These are phyloP conservation scores for Pseudozyma sp. DNA, from an alignment of 1,284 basidiomycete genomes.

Conservation along the genomic window DNA sequence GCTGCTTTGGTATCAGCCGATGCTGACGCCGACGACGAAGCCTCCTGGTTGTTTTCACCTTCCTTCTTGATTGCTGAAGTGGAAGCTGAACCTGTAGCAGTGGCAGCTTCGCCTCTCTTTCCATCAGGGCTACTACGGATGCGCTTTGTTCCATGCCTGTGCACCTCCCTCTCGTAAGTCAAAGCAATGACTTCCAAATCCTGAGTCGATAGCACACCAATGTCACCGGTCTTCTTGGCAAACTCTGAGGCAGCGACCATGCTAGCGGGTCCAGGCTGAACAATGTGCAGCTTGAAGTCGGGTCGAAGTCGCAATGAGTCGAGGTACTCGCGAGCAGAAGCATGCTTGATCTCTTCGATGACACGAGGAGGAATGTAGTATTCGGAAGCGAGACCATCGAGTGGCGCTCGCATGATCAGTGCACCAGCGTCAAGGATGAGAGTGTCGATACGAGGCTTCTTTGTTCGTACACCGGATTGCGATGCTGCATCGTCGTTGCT, in stretches of 20 bases:
- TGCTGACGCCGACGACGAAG: conserved; percentile 13
- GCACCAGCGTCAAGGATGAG: conserved; percentile 67
- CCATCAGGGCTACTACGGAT: conserved; percentile 72
- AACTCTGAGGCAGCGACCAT: conserved; percentile 80
- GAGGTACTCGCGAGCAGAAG: conserved; percentile 61
- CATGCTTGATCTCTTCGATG: conserved; percentile 66
- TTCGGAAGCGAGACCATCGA: conserved; percentile 60
- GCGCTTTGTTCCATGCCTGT: conserved; percentile 72
- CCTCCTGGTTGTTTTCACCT: conserved; percentile 19
- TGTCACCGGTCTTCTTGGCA: conserved; percentile 97
- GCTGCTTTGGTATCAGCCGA: conserved; percentile 17
- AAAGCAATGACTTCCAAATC: conserved; percentile 93
- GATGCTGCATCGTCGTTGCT: conserved; percentile 8
- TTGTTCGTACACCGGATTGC: conserved; percentile 23
- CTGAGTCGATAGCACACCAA: conserved; percentile 87
- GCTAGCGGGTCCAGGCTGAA: conserved; percentile 61
- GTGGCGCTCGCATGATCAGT: conserved; percentile 61
- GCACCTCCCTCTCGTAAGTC: conserved; percentile 80
- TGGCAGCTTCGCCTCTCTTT: conserved; percentile 46
- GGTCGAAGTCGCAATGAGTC: conserved; percentile 55
- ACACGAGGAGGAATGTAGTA: conserved; percentile 64
- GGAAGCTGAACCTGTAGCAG: neutral
- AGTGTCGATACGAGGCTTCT: conserved; percentile 56
- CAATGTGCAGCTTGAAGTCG: conserved; percentile 59
- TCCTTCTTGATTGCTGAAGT: conserved; percentile 1